Evolutionary conservation across 2,329 filamentous ascomycete genomes (phyloP).

Genomic region (Ophiostoma angusticollis): DNA sequence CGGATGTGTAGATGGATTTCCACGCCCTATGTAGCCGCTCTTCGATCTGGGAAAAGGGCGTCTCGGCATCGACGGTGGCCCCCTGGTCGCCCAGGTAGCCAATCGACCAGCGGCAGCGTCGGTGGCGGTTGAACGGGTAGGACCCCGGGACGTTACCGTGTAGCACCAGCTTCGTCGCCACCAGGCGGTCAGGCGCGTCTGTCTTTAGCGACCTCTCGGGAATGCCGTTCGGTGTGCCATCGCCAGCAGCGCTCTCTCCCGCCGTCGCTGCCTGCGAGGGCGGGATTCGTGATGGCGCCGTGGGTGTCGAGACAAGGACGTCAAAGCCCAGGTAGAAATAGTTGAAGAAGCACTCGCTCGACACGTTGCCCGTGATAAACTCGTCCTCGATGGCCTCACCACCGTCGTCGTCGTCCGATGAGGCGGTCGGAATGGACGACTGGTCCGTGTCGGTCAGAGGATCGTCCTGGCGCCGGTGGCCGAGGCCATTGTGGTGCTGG

Average conservation of each 20-base stretch:
- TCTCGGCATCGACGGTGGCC: conserved; percentile 56
- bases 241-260: conserved; percentile 15
- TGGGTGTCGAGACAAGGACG: conserved; percentile 72
- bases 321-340: conserved; percentile 96
- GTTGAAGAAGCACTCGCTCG: conserved; percentile 83
- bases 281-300: conserved; percentile 48
- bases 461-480: conserved; percentile 33
- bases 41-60: conserved; percentile 62
- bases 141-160: conserved; percentile 93
- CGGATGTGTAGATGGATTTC: conserved; percentile 50
- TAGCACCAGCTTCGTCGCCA: conserved; percentile 82
- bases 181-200: conserved; percentile 49
- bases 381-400: conserved; percentile 46
- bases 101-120: conserved; percentile 78
- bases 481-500: conserved; percentile 7
- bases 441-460: conserved; percentile 56
- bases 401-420: conserved; percentile 55
- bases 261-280: conserved; percentile 33
- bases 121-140: conserved; percentile 91
- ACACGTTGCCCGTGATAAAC: conserved; percentile 33
- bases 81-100: conserved; percentile 33
- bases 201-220: conserved; percentile 26
- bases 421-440: conserved; percentile 58
- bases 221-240: conserved; percentile 3
- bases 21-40: conserved; percentile 54